phyloP scores from a whole-genome alignment of 1,284 basidiomycete species.

The Exobasidium rhododendri region DNA sequence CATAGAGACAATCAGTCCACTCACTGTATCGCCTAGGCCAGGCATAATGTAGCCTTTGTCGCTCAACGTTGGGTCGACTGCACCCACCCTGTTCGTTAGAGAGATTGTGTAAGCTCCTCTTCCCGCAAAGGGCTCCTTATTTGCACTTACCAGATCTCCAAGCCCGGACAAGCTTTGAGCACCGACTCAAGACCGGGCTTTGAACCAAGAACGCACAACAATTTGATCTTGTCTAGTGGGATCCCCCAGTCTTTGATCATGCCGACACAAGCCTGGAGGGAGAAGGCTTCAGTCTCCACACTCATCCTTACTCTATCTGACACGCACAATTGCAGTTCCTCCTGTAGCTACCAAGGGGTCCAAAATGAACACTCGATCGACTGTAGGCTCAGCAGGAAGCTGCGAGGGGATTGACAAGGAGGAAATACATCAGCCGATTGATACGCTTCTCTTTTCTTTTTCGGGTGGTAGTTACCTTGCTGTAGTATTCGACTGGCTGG shows the following conservation, averaged over 20 bases:
- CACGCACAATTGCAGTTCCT: constrained; percentile 71
- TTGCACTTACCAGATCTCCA: constrained; percentile 64
- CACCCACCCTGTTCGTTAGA: constrained; percentile 26
- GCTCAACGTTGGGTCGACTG: constrained; percentile 40
- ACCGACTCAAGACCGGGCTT: constrained; percentile 71
- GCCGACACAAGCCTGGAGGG: constrained; percentile 42
- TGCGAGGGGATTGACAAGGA: constrained; percentile 75
- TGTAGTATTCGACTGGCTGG: constrained; percentile 72
- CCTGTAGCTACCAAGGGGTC: constrained; percentile 90
- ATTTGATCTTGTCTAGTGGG: constrained; percentile 65
- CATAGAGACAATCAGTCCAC: too few species aligned
- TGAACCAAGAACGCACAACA: constrained; percentile 78
- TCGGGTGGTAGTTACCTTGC: constrained; percentile 20
- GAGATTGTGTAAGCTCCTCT: too few species aligned
- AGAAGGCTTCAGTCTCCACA: too few species aligned
- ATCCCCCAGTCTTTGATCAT: constrained; percentile 54
- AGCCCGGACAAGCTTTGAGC: constrained; percentile 66
- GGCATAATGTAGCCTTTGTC: constrained; percentile 47
- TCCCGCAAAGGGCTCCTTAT: too few species aligned
- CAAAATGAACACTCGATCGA: constrained; percentile 78
- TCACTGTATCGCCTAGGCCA: constrained; percentile 45
- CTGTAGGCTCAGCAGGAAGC: constrained; percentile 71
- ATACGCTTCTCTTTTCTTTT: background rate
- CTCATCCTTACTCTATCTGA: background rate
- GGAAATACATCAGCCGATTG: too few species aligned